Evolutionary conservation across 2,329 filamentous ascomycete genomes (phyloP).

Genomic region (Elsinoe necatrix): DNA sequence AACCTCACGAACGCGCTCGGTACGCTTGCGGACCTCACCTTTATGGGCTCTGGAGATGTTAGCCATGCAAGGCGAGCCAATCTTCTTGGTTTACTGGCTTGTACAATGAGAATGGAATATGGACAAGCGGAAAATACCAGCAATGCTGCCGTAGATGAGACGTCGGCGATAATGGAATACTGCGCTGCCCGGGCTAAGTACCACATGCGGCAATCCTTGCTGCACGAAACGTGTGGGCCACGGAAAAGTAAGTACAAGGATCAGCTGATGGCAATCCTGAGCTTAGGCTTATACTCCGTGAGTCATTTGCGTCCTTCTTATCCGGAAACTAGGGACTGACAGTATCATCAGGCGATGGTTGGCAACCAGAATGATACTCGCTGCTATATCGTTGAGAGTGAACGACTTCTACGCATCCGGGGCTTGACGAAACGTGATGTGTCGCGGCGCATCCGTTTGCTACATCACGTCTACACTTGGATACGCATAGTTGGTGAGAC

Average conservation of each 20-base stretch:
- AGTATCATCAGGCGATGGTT: not conserved
- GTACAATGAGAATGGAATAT: too few relatives aligned
- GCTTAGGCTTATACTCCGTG: conserved; percentile 30
- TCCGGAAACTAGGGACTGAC: too few relatives aligned
- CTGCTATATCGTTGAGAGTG: conserved; percentile 27
- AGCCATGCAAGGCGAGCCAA: too few relatives aligned
- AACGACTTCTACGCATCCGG: conserved; percentile 31
- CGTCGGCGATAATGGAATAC: too few relatives aligned
- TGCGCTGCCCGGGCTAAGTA: too few relatives aligned
- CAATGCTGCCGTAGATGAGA: too few relatives aligned
- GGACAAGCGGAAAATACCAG: too few relatives aligned
- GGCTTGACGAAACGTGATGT: conserved; percentile 31
- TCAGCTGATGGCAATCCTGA: conserved; percentile 31
- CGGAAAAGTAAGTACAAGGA: conserved; percentile 34
- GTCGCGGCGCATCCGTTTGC: conserved; percentile 31
- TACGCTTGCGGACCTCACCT: not conserved
- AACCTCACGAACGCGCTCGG: not conserved
- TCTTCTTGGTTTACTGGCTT: too few relatives aligned
- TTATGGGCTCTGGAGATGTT: not conserved
- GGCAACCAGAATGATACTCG: not conserved
- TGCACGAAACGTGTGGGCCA: conserved; percentile 25
- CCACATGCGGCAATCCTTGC: conserved; percentile 22
- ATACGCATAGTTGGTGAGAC: conserved; percentile 28
- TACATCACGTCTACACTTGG: conserved; percentile 36
- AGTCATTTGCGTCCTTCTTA: conserved; percentile 3